A percentile compares a stretch with the other conserved stretches of the same genome.
phyloP scores from a whole-genome alignment of 1,139 yeast genomes.

The Taiozyma onychis region DNA sequence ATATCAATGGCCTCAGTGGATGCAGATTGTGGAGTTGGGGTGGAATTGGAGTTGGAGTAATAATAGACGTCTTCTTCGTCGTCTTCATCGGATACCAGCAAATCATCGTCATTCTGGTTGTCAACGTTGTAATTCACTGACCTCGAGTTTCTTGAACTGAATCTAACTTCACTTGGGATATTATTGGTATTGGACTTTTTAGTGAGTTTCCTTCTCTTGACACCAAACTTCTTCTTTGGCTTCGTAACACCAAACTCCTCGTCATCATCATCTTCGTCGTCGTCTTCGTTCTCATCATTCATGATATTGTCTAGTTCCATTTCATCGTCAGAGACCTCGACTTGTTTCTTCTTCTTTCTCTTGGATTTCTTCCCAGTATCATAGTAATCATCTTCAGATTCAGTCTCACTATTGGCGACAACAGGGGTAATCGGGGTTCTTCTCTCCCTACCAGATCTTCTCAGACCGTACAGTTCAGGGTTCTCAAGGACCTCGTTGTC shows the following conservation, averaged over 20 bases:
- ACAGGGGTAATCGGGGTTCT: not conserved
- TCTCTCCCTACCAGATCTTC: conserved; percentile 65
- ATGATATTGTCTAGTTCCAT: conserved; percentile 25
- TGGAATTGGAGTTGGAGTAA: conserved; percentile 27
- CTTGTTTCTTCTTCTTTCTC: conserved; percentile 17
- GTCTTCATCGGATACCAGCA: conserved; percentile 49
- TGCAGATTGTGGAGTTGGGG: conserved; percentile 4
- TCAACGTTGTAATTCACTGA: conserved; percentile 76
- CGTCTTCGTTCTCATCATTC: conserved; percentile 16
- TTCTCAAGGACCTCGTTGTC: conserved; percentile 39
- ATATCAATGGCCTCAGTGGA: conserved; percentile 32
- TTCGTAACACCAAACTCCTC: conserved; percentile 29
- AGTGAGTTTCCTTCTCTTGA: conserved; percentile 14
- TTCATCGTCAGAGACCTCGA: conserved; percentile 21
- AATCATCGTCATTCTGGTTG: conserved; percentile 58
- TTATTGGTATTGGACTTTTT: conserved; percentile 14
- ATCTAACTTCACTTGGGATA: conserved; percentile 48
- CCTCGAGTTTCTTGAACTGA: conserved; percentile 69
- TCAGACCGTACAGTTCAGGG: conserved; percentile 89
- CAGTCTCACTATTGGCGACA: conserved; percentile 18
- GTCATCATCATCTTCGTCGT: conserved; percentile 23
- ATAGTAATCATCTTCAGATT: conserved; percentile 30
- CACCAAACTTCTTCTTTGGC: conserved; percentile 20
- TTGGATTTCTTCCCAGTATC: conserved; percentile 20
- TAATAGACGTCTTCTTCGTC: conserved; percentile 34